Evolutionary conservation across 768 basidiomycete genomes (phyloP).

Genomic region (Favolaschia claudopus): DNA sequence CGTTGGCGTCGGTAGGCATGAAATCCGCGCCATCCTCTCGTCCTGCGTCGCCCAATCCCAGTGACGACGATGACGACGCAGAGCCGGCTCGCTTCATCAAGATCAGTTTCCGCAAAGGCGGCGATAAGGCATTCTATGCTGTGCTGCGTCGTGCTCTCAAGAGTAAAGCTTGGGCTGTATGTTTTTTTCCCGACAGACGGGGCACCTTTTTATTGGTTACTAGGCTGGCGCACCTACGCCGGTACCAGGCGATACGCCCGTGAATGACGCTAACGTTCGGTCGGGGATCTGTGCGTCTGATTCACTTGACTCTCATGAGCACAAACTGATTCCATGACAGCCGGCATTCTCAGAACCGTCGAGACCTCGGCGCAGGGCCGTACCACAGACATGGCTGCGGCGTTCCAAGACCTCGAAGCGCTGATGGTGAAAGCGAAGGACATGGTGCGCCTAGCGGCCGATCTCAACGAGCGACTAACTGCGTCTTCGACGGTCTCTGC

Average conservation of each 20-base stretch:
- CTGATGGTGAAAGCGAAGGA: conserved; percentile 91
- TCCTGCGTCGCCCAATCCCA: conserved; percentile 57
- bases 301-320: neutral
- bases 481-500: conserved; percentile 41
- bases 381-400: conserved; percentile 72
- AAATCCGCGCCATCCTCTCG: conserved; percentile 77
- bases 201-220: neutral
- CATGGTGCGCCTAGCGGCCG: conserved; percentile 90
- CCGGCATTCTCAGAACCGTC: conserved; percentile 83
- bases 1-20: conserved; percentile 36
- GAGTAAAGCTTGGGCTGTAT: conserved; percentile 74
- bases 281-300: conserved; percentile 60
- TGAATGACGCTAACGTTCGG: conserved; percentile 32
- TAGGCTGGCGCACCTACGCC: neutral
- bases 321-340: conserved; percentile 44
- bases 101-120: conserved; percentile 91
- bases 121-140: conserved; percentile 84
- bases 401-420: conserved; percentile 87
- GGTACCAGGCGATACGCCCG: conserved; percentile 9
- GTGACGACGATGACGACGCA: conserved; percentile 39
- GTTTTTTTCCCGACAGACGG: neutral
- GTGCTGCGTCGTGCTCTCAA: conserved; percentile 75
- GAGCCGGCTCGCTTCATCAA: conserved; percentile 65
- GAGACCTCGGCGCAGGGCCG: conserved; percentile 70
- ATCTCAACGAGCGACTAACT: conserved; percentile 84